Evolutionary conservation across 1,284 basidiomycete genomes (phyloP), one percentile per base, ranked within the genome.

Genomic region (Porogramme epimiltina): DNA sequence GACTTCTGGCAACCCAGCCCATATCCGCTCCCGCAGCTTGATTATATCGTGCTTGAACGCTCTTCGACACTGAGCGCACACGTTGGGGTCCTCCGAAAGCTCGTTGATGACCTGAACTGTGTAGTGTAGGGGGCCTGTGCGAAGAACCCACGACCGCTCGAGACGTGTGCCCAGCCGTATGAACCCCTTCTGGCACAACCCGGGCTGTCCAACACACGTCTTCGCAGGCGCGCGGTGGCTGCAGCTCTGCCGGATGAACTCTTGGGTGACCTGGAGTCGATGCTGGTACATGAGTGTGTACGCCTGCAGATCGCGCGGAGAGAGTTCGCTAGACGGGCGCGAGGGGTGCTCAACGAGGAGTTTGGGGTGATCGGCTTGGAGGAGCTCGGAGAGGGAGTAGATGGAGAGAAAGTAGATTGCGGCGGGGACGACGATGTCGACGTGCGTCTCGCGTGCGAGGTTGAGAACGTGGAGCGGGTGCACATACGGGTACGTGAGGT

Each of bases 281-380:
- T 78, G 70, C 64, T 85, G 82, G 64, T 75, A 82, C 76, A 85
- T 80, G 36, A 82, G 71, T 2, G 79, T 79, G 62, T 83, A 85
- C 39, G 73, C 67, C 53, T 69, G 64, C 19, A 82, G 54, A 61
- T 82, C 81, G 26, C 66, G 55, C 9, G 70, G 48, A 6, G 70
- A 68, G 16, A 84, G 65, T 26, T 68, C 56, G 6, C 75, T 76
- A 3, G 78, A 75, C 1, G 81, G 81, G 19, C 73, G 73, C 3
- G 80, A 81, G 15, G 79, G 75, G 58, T 82, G 78, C 24, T 75
- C 65, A 33, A 76, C 61, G 42, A 65, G 56, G 6, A 85, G 73
- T 61, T 85, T 85, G 1, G 80, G 77, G 58, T 84, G 82, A 44
- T 81, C 76, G 19, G 59, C 77, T 16, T 70, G 66, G 1, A 82